Conservation (phyloP, 108 stramenopile species). For the Nitzschia putrida region DNA sequence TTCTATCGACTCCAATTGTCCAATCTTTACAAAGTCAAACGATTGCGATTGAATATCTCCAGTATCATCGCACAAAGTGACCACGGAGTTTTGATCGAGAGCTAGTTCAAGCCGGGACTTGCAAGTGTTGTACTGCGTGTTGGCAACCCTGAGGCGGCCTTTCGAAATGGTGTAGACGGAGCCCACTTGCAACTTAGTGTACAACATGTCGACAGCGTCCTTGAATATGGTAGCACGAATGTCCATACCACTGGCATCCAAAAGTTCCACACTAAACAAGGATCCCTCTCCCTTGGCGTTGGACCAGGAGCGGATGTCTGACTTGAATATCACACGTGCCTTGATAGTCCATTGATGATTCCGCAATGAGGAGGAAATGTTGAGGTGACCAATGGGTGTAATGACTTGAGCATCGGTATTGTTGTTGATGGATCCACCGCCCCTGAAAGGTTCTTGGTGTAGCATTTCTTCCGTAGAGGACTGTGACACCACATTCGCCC, state of each 20-base stretch:
- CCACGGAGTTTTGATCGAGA: constrained; percentile 88
- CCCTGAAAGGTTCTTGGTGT: no score
- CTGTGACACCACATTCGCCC: no score
- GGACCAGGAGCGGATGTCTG: constrained; percentile 86
- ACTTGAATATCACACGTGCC: constrained; percentile 86
- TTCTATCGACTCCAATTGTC: constrained; percentile 62
- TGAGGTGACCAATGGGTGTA: constrained; percentile 86
- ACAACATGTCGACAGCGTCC: constrained; percentile 92
- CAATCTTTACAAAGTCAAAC: constrained; percentile 82
- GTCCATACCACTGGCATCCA: constrained; percentile 87
- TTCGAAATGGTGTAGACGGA: constrained; percentile 91
- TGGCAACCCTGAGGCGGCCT: constrained; percentile 92
- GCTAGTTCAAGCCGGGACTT: constrained; percentile 91
- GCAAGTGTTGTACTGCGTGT: constrained; percentile 92
- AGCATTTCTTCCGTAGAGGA: no score
- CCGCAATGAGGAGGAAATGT: no score
- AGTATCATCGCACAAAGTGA: constrained; percentile 68
- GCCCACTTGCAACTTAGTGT: constrained; percentile 80
- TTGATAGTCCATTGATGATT: constrained; percentile 90
- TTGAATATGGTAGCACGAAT: constrained; percentile 96
- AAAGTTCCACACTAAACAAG: constrained; percentile 84
- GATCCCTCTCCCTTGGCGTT: constrained; percentile 93
- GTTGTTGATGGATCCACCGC: no score
- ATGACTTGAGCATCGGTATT: no score
- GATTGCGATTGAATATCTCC: constrained; percentile 64